phyloP scores from a whole-genome alignment of 2,329 filamentous ascomycete species.

The Fonsecaea erecta region DNA sequence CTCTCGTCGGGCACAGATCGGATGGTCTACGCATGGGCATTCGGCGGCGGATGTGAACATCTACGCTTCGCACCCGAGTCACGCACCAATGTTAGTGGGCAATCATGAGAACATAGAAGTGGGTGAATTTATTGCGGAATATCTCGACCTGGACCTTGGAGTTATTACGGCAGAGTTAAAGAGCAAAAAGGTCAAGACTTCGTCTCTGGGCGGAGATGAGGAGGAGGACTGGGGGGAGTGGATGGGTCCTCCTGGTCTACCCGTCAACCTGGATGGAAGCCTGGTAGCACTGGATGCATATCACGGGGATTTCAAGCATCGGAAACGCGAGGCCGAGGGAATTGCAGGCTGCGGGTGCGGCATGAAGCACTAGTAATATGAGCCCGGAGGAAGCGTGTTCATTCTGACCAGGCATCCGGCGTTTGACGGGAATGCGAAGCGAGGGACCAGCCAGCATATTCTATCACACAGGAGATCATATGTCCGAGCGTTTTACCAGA shows the following conservation, averaged over 20 bases:
- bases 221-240: slow-evolving; percentile 40
- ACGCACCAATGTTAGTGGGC: slow-evolving; percentile 68
- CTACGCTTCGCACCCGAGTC: slow-evolving; percentile 75
- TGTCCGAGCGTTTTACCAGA: background rate
- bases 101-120: slow-evolving; percentile 97
- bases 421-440: background rate
- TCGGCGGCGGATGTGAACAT: slow-evolving; percentile 95
- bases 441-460: background rate
- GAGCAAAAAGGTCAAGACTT: slow-evolving; percentile 37
- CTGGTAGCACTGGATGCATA: slow-evolving; percentile 46
- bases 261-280: slow-evolving; percentile 41
- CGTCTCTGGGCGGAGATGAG: background rate
- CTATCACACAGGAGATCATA: background rate
- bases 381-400: background rate
- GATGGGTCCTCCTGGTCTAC: slow-evolving; percentile 49
- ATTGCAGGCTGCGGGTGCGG: slow-evolving; percentile 35
- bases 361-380: slow-evolving; percentile 23
- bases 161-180: slow-evolving; percentile 76
- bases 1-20: slow-evolving; percentile 84
- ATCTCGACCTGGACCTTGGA: slow-evolving; percentile 78
- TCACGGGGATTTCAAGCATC: slow-evolving; percentile 50
- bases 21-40: slow-evolving; percentile 94
- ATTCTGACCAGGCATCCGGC: background rate
- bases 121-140: slow-evolving; percentile 77
- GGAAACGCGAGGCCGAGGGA: slow-evolving; percentile 34